Evolutionary conservation across 176 grass and related monocot species (phyloP).

Genomic region (Alloteropsis semialata): DNA sequence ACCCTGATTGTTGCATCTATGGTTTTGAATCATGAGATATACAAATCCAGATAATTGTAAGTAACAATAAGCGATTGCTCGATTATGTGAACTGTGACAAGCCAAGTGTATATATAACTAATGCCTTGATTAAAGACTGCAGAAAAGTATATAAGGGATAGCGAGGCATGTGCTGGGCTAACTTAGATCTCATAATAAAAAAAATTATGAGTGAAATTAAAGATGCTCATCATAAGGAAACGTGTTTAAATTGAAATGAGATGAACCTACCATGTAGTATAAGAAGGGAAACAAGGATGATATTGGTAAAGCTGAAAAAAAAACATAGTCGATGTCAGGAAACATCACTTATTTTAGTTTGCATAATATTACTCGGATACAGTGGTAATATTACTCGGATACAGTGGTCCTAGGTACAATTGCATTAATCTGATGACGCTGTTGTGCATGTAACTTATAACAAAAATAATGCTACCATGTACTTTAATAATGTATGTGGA

Average conservation of each 20-base stretch:
- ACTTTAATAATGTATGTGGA: background rate
- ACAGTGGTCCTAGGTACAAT: too few relatives aligned
- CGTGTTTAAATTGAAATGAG: background rate
- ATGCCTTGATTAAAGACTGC: background rate
- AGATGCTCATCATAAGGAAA: background rate
- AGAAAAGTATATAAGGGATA: background rate
- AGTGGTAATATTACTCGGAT: too few relatives aligned
- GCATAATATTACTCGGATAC: background rate
- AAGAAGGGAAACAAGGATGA: slow-evolving; percentile 71
- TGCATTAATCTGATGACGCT: too few relatives aligned
- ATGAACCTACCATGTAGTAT: slow-evolving; percentile 84
- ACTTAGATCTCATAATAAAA: background rate
- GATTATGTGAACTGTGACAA: background rate
- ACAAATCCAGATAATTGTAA: background rate
- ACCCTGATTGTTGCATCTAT: background rate
- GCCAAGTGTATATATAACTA: background rate
- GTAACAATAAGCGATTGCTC: background rate
- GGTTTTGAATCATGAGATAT: background rate
- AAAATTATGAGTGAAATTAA: background rate
- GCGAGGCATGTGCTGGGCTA: background rate
- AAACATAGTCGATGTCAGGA: background rate
- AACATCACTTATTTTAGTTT: background rate
- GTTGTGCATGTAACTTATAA: background rate
- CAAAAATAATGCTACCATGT: background rate
- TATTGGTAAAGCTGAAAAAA: slow-evolving; percentile 71